A percentile compares a stretch with the other conserved stretches of the same genome.
Conservation (phyloP, 176 grass and related monocot genomes). For the Areca catechu region DNA sequence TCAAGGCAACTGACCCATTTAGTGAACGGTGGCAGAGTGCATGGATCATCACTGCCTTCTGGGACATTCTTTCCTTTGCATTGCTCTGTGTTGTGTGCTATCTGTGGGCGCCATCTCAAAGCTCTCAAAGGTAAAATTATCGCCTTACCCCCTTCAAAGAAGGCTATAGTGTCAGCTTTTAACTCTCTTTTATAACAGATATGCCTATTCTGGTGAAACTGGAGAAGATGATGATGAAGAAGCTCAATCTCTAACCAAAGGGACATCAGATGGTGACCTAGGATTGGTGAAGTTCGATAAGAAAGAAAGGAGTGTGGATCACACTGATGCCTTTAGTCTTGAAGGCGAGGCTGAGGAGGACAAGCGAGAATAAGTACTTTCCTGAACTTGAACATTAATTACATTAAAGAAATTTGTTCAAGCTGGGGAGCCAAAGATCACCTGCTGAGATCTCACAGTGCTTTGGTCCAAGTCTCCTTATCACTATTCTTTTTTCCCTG, state of each 20-base stretch:
- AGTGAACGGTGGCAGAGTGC: slow-evolving; percentile 97
- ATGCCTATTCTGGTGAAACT: slow-evolving; percentile 83
- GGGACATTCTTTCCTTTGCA: slow-evolving; percentile 78
- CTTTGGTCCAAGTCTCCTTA: no score
- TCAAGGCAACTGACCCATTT: slow-evolving; percentile 93
- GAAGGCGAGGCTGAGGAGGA: slow-evolving; percentile 77
- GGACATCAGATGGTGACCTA: slow-evolving; percentile 57
- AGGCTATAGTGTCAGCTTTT: no score
- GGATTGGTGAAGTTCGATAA: slow-evolving; percentile 79
- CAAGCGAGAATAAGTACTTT: slow-evolving; percentile 52
- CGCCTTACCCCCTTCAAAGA: background rate
- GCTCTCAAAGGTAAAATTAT: slow-evolving; percentile 72
- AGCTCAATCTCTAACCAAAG: slow-evolving; percentile 76
- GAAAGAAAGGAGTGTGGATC: slow-evolving; percentile 47
- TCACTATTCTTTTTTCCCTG: no score
- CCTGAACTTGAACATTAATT: slow-evolving; percentile 1
- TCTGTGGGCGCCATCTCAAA: slow-evolving; percentile 94
- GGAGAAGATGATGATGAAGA: slow-evolving; percentile 73
- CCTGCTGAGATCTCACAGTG: no score
- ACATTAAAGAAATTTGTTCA: background rate
- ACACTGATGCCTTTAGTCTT: slow-evolving; percentile 35
- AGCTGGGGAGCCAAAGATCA: no score
- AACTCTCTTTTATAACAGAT: slow-evolving; percentile 40
- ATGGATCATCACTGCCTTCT: slow-evolving; percentile 98
- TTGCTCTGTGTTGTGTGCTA: slow-evolving; percentile 85